Conservation (phyloP, 2,329 filamentous ascomycete genomes). For the Camillea tinctor region DNA sequence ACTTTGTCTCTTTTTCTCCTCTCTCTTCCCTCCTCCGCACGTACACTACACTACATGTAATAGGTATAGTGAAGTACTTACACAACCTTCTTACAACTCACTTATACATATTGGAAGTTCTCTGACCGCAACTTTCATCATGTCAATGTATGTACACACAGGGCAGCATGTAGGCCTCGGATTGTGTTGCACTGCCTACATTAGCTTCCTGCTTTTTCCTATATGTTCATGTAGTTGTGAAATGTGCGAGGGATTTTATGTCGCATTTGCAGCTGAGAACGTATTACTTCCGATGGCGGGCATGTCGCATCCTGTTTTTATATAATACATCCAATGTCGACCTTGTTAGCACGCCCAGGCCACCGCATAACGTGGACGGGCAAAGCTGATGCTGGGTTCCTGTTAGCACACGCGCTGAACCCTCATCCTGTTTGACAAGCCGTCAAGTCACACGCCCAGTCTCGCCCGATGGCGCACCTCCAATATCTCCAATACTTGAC, state of each 20-base stretch:
- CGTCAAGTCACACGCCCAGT: slow-evolving; percentile 4
- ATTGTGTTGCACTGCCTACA: slow-evolving; percentile 1
- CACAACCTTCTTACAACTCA: neutral
- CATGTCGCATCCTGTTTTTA: slow-evolving; percentile 7
- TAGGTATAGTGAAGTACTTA: too few relatives aligned
- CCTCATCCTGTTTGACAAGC: slow-evolving; percentile 9
- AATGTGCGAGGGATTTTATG: slow-evolving; percentile 10
- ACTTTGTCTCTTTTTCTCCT: too few relatives aligned
- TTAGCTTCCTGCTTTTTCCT: neutral
- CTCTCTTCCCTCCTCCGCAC: too few relatives aligned
- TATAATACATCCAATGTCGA: slow-evolving; percentile 6
- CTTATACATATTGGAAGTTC: neutral
- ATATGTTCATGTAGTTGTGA: slow-evolving; percentile 8
- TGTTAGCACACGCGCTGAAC: slow-evolving; percentile 6
- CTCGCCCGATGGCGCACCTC: slow-evolving; percentile 1
- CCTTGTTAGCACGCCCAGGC: slow-evolving; percentile 3
- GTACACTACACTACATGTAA: too few relatives aligned
- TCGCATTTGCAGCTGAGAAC: slow-evolving; percentile 10
- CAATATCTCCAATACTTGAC: slow-evolving; percentile 2
- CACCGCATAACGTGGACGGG: slow-evolving; percentile 2
- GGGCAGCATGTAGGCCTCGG: neutral
- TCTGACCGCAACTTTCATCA: neutral
- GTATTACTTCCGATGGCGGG: slow-evolving; percentile 12
- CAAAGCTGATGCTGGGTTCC: slow-evolving; percentile 5
- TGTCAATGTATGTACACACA: neutral